Conservation (phyloP, 1,284 basidiomycete genomes). For the Malassezia caprae region DNA sequence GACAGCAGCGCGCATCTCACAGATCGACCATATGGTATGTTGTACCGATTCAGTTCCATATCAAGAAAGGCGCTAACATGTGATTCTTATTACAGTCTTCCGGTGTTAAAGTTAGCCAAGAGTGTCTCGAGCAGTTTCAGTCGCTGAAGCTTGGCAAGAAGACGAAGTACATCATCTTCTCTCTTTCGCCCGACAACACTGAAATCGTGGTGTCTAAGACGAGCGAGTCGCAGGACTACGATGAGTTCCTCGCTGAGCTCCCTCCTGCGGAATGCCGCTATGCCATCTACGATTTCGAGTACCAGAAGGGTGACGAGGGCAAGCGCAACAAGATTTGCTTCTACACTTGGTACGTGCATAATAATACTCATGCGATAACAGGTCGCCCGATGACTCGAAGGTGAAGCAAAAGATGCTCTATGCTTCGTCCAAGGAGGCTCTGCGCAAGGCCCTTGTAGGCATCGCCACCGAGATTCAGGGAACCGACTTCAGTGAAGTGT, state of each 20-base stretch:
- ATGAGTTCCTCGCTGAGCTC: slow-evolving; percentile 66
- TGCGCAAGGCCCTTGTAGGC: slow-evolving; percentile 63
- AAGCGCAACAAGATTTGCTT: slow-evolving; percentile 86
- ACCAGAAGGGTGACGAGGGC: slow-evolving; percentile 64
- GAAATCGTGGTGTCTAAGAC: slow-evolving; percentile 52
- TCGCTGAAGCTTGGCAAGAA: slow-evolving; percentile 74
- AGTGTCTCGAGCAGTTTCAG: slow-evolving; percentile 61
- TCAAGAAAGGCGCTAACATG: neutral
- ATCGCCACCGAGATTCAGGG: slow-evolving; percentile 74
- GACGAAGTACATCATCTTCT: slow-evolving; percentile 78
- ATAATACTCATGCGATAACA: slow-evolving; percentile 44
- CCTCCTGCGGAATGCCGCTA: slow-evolving; percentile 71
- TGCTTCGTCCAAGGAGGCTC: slow-evolving; percentile 79
- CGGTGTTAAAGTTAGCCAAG: slow-evolving; percentile 59
- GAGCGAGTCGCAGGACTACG: slow-evolving; percentile 55
- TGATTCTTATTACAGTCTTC: slow-evolving; percentile 55
- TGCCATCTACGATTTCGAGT: slow-evolving; percentile 88
- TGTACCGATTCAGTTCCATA: neutral
- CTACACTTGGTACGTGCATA: slow-evolving; percentile 59
- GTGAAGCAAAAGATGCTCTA: slow-evolving; percentile 91
- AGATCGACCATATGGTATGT: slow-evolving; percentile 2
- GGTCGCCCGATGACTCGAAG: slow-evolving; percentile 78
- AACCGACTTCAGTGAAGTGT: slow-evolving; percentile 69
- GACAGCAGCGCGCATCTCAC: neutral
- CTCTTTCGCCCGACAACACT: slow-evolving; percentile 58